Conservation (phyloP, 202 grass and related monocot species). For the Elaeis oleifera region DNA sequence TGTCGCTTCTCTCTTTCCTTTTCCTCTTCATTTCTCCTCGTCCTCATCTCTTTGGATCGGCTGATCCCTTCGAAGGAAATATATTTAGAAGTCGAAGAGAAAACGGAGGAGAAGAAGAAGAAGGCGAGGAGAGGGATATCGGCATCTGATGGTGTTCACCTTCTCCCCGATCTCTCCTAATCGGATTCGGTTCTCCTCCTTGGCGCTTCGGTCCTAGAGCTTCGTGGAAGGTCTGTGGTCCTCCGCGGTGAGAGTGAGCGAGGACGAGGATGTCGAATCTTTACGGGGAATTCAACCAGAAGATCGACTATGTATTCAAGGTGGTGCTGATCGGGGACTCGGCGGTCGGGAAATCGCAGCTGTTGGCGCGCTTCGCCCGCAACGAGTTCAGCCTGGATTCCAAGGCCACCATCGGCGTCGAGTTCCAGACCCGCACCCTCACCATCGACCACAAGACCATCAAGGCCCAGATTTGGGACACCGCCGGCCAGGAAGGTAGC, state of each 20-base stretch:
- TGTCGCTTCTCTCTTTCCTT: too few relatives aligned
- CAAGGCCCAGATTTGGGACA: constrained; percentile 99
- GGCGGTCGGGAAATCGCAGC: constrained; percentile 91
- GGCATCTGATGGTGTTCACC: too few relatives aligned
- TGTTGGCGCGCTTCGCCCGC: constrained; percentile 75
- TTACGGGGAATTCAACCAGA: constrained; percentile 65
- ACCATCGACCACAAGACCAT: constrained; percentile 63
- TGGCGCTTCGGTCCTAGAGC: too few relatives aligned
- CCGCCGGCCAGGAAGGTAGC: constrained; percentile 85
- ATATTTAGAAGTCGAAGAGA: too few relatives aligned
- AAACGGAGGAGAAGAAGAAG: too few relatives aligned
- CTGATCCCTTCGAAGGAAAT: too few relatives aligned
- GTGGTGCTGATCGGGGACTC: constrained; percentile 98
- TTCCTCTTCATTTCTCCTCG: too few relatives aligned
- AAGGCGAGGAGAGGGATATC: too few relatives aligned
- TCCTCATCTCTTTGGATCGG: too few relatives aligned
- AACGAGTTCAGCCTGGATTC: constrained; percentile 95
- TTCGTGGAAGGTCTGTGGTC: too few relatives aligned
- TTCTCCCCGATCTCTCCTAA: too few relatives aligned
- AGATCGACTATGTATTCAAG: constrained; percentile 91
- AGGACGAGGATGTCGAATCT: not conserved
- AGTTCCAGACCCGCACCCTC: constrained; percentile 79
- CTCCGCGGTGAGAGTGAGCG: not conserved
- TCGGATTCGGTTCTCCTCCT: too few relatives aligned
- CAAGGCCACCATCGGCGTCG: constrained; percentile 74